Base-by-base conservation (phyloP, 164 flowering plant species). In the Euptelea pleiosperma region DNA sequence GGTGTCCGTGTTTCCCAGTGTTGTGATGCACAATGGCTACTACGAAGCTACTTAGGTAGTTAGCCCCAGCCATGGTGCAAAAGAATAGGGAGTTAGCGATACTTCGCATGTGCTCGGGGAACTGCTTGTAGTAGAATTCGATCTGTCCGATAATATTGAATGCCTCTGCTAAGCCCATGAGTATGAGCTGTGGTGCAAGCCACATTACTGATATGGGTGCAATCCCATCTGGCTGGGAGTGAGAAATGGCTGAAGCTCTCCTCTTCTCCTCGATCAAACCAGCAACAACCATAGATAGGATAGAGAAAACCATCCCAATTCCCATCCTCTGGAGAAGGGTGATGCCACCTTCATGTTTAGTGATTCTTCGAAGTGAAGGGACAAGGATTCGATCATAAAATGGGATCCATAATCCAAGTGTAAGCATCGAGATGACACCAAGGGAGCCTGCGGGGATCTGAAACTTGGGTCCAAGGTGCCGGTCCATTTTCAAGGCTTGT, bases 81-180 rank as follows among this genome's bases (percentile, higher is more conserved):
- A 64, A 77, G 22, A 83, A 61, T 1, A 91, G 57, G 1, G 98
- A 67, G 37, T 81, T 87, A 0, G 79, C 88, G 6, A 83, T 40
- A 55, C 88, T 91, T 26, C 68, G 67, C 94, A 87, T 82, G 58
- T 80, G 73, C 33, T 91, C 97, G 0, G 96, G 97, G 35, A 86
- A 82, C 65, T 91, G 75, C 58, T 71, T 76, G 76, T 91, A 78
- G 73, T 72, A 86, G 39, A 87, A 83, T 68, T 91, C 96, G 1
- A 88, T 79, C 52, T 77, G 91, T 2, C 84, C 98, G 3, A 91
- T 74, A 1, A 71, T 52, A 22, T 70, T 84, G 61, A 91, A 91
- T 0, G 88, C 87, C 70, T 91, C 96, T 1, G 79, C 78, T 1
- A 91, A 65, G 0, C 93, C 93, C 79, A 82, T 68, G 9, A 86